Evolutionary conservation across 2,329 filamentous ascomycete species (phyloP).

Genomic region (Aureobasidium vineae): DNA sequence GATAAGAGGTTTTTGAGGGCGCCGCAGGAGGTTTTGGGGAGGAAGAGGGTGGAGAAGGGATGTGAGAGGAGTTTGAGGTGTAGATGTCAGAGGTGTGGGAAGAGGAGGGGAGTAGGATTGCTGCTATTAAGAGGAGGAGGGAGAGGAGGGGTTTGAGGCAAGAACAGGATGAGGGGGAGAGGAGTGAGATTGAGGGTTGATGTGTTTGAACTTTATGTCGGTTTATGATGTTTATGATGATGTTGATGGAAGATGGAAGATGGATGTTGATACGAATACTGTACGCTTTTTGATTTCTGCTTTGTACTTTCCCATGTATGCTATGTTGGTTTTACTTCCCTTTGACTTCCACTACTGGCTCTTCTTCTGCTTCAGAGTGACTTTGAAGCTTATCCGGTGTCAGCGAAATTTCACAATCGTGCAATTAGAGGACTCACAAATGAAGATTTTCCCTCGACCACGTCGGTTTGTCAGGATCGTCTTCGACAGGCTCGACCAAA

Average conservation of each 20-base stretch:
- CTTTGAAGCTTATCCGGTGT: neutral
- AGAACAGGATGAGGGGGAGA: neutral
- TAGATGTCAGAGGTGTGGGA: conserved; percentile 5
- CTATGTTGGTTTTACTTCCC: neutral
- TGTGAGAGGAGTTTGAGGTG: neutral
- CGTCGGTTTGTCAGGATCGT: conserved; percentile 49
- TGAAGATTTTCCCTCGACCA: conserved; percentile 52
- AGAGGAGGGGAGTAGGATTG: neutral
- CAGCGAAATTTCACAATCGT: neutral
- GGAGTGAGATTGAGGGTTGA: conserved; percentile 12
- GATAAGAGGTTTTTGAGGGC: neutral
- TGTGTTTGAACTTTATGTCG: neutral
- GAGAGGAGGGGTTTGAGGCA: neutral
- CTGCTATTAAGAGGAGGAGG: conserved; percentile 13
- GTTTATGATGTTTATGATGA: conserved; percentile 13
- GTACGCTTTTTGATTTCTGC: neutral
- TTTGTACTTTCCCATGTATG: conserved; percentile 9
- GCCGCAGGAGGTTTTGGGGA: neutral
- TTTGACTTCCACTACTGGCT: neutral
- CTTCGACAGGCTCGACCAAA: conserved; percentile 47
- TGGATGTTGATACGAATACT: conserved; percentile 7
- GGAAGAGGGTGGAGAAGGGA: neutral
- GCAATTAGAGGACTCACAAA: conserved; percentile 42
- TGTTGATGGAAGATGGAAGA: neutral
- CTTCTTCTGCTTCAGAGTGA: conserved; percentile 20